Evolutionary conservation across 2,329 filamentous ascomycete genomes (phyloP), one percentile per base, ranked within the genome.

Genomic region (Aureobasidium sp.): DNA sequence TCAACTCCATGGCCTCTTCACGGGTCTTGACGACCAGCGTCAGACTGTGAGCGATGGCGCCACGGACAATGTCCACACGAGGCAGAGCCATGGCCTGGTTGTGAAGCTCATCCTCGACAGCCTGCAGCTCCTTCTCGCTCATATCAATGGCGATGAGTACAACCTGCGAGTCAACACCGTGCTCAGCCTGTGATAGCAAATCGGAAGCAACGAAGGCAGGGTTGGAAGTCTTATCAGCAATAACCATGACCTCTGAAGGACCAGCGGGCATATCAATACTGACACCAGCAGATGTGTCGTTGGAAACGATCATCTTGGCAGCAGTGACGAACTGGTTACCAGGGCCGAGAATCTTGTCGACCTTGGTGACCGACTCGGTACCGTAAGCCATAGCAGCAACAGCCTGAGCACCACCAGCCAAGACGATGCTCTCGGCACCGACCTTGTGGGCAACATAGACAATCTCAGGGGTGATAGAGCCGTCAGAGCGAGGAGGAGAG

Each of bases 321-420:
- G 94, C 94, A 0, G 94, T 99, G 44, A 99, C 94, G 72, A 97
- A 99, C 75, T 97, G 94, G 77, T 99, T 99, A 39, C 94, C 94
- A 3, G 94, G 94, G 0, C 94, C 94, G 13, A 97, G 85, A 68
- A 99, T 97, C 84, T 99, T 99, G 81, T 99, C 94, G 8, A 99
- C 94, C 79, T 99, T 99, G 74, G 81, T 90, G 55, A 99, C 86
- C 68, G 87, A 93, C 76, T 97, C 89, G 0, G 94, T 99, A 52
- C 94, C 94, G 76, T 99, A 99, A 2, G 94, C 94, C 87, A 99
- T 89, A 52, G 94, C 94, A 25, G 93, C 94, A 41, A 99, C 87
- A 47, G 94, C 94, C 77, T 99, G 94, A 0, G 93, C 94, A 65
- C 94, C 94, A 64, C 94, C 94, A 11, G 94, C 94, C 30, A 99